Evolutionary conservation across 108 stramenopile species (phyloP).

Genomic region (Stephanodiscus triporus): DNA sequence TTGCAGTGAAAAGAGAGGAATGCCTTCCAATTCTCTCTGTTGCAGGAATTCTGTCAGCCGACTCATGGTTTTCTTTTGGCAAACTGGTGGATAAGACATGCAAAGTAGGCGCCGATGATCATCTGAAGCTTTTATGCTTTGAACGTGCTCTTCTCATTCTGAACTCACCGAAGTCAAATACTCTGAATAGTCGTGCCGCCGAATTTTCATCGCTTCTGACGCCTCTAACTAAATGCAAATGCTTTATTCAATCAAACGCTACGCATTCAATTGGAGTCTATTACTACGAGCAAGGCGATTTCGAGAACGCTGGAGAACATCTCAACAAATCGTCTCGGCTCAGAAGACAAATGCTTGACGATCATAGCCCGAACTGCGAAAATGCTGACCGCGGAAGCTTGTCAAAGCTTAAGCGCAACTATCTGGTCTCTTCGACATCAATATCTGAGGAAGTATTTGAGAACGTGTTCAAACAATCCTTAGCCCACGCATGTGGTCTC

Average conservation of each 20-base stretch:
- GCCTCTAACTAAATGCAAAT: slow-evolving; percentile 28
- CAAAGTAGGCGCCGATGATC: slow-evolving; percentile 12
- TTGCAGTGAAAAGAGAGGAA: slow-evolving; percentile 26
- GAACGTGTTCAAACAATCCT: slow-evolving; percentile 14
- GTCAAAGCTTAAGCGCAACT: not conserved
- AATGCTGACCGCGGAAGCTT: not conserved
- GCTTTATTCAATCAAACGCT: slow-evolving; percentile 34
- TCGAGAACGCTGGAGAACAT: slow-evolving; percentile 25
- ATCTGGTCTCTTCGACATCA: slow-evolving; percentile 7
- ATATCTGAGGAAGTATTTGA: slow-evolving; percentile 16
- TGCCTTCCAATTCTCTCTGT: slow-evolving; percentile 30
- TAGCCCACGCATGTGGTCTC: slow-evolving; percentile 12
- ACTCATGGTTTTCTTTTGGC: slow-evolving; percentile 41
- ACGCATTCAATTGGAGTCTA: slow-evolving; percentile 39
- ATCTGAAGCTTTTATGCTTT: slow-evolving; percentile 28
- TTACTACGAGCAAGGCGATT: slow-evolving; percentile 32
- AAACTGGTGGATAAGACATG: slow-evolving; percentile 19
- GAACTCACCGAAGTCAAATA: slow-evolving; percentile 16
- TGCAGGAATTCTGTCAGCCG: slow-evolving; percentile 35
- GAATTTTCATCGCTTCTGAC: slow-evolving; percentile 13
- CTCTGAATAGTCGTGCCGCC: slow-evolving; percentile 8
- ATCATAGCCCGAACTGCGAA: slow-evolving; percentile 4
- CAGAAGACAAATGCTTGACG: slow-evolving; percentile 36
- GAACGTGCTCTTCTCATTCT: slow-evolving; percentile 41
- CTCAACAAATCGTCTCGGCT: slow-evolving; percentile 22